These are phyloP conservation scores for Starmerella floricola DNA, from an alignment of 805 yeast genomes.

Conservation along the genomic window DNA sequence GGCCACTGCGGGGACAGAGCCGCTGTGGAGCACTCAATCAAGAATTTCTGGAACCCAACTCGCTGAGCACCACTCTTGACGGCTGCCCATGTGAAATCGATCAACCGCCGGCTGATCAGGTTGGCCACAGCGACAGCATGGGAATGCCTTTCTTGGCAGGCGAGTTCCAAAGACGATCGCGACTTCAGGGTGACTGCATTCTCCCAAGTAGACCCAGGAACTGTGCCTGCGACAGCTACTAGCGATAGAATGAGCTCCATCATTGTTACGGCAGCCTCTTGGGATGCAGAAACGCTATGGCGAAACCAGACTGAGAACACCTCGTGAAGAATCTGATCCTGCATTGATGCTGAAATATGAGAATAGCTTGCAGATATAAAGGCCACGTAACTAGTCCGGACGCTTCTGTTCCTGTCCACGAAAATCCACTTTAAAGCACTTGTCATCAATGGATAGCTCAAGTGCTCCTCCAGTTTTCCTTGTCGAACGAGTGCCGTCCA, in stretches of 20 bases:
- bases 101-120: conserved; percentile 12
- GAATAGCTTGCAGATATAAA: conserved; percentile 3
- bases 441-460: conserved; percentile 2
- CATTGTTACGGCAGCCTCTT: neutral
- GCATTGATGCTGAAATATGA: neutral
- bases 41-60: neutral
- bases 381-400: neutral
- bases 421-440: conserved; percentile 10
- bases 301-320: conserved; percentile 3
- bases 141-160: neutral
- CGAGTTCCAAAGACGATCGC: conserved; percentile 2
- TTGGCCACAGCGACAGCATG: conserved; percentile 4
- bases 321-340: conserved; percentile 8
- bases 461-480: conserved; percentile 7
- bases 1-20: conserved; percentile 10
- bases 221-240: conserved; percentile 10
- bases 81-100: conserved; percentile 4
- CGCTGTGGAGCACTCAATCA: neutral
- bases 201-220: conserved; percentile 4
- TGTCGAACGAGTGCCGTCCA: conserved; percentile 4
- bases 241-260: conserved; percentile 7
- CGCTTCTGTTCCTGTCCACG: neutral
- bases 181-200: conserved; percentile 7
- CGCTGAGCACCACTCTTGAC: neutral
- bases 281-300: neutral